A percentile compares a stretch with the other conserved stretches of the same genome.
Evolutionary conservation across 2,329 filamentous ascomycete species (phyloP).

Genomic region (Grosmannia serpens): DNA sequence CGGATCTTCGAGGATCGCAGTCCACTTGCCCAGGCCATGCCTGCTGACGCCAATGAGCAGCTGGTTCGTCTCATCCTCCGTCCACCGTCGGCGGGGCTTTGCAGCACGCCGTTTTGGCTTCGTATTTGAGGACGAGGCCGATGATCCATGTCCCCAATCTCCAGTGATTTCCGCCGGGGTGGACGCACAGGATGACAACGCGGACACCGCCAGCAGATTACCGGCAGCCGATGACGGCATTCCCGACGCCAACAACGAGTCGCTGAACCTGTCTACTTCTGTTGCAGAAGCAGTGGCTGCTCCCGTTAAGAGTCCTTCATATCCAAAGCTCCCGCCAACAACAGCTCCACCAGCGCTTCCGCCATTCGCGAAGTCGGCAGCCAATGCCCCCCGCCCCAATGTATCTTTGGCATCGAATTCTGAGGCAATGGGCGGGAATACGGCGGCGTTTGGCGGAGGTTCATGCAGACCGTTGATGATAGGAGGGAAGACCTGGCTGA

Average conservation of each 20-base stretch:
- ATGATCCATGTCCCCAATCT: neutral
- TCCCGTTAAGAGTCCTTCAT: constrained; percentile 10
- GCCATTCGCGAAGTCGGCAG: constrained; percentile 25
- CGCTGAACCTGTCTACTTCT: constrained; percentile 15
- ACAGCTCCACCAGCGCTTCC: neutral
- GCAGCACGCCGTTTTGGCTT: constrained; percentile 42
- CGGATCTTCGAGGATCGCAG: constrained; percentile 48
- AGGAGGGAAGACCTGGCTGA: constrained; percentile 38
- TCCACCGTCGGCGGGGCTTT: constrained; percentile 52
- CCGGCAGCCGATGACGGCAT: neutral
- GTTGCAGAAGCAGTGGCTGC: constrained; percentile 7
- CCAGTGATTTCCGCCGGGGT: neutral
- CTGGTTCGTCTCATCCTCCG: constrained; percentile 52
- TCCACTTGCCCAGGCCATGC: constrained; percentile 56
- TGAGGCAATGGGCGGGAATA: constrained; percentile 54
- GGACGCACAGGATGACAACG: neutral
- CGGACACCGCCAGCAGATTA: neutral
- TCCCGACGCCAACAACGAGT: constrained; percentile 1
- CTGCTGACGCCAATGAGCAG: constrained; percentile 49
- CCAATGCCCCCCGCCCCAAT: constrained; percentile 27
- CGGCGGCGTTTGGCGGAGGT: constrained; percentile 46
- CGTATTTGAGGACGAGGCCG: constrained; percentile 14
- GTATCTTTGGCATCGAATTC: constrained; percentile 40
- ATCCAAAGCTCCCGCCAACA: constrained; percentile 1
- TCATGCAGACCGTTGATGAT: constrained; percentile 55